Base-by-base conservation (phyloP, 768 basidiomycete genomes). In the Clathrus columnatus region DNA sequence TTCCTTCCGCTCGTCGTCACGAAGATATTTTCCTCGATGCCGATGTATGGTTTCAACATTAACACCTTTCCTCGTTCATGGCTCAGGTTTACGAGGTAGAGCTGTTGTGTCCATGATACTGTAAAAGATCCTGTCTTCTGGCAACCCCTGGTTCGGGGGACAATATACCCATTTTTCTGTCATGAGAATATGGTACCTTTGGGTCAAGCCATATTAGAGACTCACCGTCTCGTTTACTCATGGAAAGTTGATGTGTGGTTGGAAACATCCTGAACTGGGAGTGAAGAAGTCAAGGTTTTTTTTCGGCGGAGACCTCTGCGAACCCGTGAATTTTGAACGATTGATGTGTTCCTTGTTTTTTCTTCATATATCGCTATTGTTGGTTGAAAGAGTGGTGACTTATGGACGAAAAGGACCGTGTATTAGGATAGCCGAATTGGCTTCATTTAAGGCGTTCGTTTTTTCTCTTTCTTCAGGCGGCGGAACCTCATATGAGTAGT, bases 401-500 rank as follows among this genome's bases (percentile, higher is more conserved):
- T 16, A 21, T 8, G 46, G 20, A 23, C 21, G 29, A 24, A 30
- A 54, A 54, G 49, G 23, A 54, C 18, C 20, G 36, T 4, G 36
- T 8, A 36, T 36, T 36, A 36, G 10, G 36, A 5, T 36, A n/a
- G n/a, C 36, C 36, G 36, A 36, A 36, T 36, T 36, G 7, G 2
- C 14, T 36, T 36, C n/a, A 11, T 36, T n/a, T 11, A 4, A 4
- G 36, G n/a, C 4, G 14, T 36, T n/a, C 36, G 10, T 14, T 36
- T 5, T 20, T 53, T 26, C 3, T n/a, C n/a, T n/a, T 14, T 43
- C 28, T 7, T 16, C 29, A 47, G 54, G 48, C 23, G 54, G 54
- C 54, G 54, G 54, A 55, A 55, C 17, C 46, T 55, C 54, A 24
- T 26, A 5, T 36, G 54, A 55, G 54, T 55, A 55, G 54, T 55